A percentile compares a stretch with the other conserved stretches of the same genome.
These are phyloP conservation scores for Starmerella floricola DNA, from an alignment of 805 yeast species.

Conservation along the genomic window DNA sequence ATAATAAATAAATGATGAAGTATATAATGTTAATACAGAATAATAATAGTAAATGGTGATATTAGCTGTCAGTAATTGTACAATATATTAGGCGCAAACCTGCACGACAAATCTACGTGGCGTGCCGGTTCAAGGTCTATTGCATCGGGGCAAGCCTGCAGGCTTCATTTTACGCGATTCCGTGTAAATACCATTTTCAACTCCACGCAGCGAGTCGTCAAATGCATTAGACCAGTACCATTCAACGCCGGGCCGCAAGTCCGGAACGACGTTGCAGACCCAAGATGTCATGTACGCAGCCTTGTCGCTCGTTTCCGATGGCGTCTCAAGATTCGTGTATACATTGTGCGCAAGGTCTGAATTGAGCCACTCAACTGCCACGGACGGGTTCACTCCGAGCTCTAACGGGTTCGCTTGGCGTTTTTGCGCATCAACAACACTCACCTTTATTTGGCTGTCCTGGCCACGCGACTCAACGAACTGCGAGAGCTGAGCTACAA, in stretches of 20 bases:
- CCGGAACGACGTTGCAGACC: conserved; percentile 34
- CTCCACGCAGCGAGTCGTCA: neutral
- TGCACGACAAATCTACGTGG: too few relatives aligned
- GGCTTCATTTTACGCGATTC: conserved; percentile 13
- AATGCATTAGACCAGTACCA: conserved; percentile 28
- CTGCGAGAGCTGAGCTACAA: neutral
- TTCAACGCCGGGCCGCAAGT: conserved; percentile 4
- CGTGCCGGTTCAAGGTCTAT: neutral
- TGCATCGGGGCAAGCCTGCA: conserved; percentile 16
- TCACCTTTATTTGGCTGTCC: neutral
- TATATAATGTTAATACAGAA: too few relatives aligned
- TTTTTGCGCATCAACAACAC: neutral
- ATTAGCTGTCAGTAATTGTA: too few relatives aligned
- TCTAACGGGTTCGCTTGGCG: conserved; percentile 13
- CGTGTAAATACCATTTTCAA: conserved; percentile 8
- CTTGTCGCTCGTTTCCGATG: conserved; percentile 10
- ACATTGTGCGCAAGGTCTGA: conserved; percentile 3
- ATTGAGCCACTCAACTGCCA: conserved; percentile 7
- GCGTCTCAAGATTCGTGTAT: conserved; percentile 13
- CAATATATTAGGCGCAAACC: too few relatives aligned
- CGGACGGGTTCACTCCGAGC: conserved; percentile 1
- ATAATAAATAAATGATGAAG: too few relatives aligned
- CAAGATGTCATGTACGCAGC: conserved; percentile 28
- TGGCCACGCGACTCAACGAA: conserved; percentile 1
- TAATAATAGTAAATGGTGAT: too few relatives aligned